phyloP scores from a whole-genome alignment of 768 basidiomycete species.

The Mycena maculata region DNA sequence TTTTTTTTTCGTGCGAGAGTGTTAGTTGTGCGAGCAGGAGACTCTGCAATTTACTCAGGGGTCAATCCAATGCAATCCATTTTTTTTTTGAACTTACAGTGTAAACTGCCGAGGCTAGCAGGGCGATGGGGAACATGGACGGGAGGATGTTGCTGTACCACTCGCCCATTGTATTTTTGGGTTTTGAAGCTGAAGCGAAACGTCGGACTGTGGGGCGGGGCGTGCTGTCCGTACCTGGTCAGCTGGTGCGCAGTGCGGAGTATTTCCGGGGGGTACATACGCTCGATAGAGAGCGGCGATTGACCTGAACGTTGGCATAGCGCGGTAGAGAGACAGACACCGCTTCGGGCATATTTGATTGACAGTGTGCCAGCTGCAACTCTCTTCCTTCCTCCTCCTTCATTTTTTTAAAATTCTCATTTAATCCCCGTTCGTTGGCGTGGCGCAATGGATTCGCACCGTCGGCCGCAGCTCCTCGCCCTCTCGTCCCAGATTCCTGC shows the following conservation, averaged over 20 bases:
- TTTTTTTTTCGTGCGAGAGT: slow-evolving; percentile 78
- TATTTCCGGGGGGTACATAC: not conserved
- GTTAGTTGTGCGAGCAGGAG: slow-evolving; percentile 72
- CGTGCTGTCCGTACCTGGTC: not conserved
- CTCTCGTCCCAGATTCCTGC: slow-evolving; percentile 45
- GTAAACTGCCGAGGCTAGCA: slow-evolving; percentile 85
- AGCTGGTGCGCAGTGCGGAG: not conserved
- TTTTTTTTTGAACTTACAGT: slow-evolving; percentile 56
- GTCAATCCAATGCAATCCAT: slow-evolving; percentile 7
- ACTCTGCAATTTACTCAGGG: slow-evolving; percentile 53
- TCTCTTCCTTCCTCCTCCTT: slow-evolving; percentile 31
- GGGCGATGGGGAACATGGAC: slow-evolving; percentile 80
- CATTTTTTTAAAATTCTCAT: no score
- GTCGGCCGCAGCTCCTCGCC: slow-evolving; percentile 44
- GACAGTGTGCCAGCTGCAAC: no score
- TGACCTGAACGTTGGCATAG: not conserved
- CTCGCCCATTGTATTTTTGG: slow-evolving; percentile 64
- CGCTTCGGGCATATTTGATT: no score
- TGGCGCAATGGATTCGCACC: slow-evolving; percentile 47
- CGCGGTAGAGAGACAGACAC: no score
- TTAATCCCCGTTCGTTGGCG: slow-evolving; percentile 35
- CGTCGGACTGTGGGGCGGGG: slow-evolving; percentile 1
- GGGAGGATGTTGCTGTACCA: slow-evolving; percentile 80
- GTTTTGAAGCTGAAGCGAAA: slow-evolving; percentile 21
- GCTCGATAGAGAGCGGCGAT: not conserved